Base-by-base conservation (phyloP, 2,329 filamentous ascomycete species). In the Apiospora hydei region DNA sequence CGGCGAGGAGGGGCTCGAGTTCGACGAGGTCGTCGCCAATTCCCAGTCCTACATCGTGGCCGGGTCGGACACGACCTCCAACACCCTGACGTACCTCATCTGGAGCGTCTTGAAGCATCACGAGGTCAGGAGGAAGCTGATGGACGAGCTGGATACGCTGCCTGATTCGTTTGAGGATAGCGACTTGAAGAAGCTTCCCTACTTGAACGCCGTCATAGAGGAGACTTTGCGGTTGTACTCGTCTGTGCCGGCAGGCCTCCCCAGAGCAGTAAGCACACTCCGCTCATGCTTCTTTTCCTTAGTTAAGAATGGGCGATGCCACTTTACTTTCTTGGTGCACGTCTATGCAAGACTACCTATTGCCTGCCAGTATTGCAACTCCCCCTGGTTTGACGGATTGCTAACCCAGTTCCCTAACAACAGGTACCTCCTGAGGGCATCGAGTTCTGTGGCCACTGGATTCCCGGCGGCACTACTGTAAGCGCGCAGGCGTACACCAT, bases 51-150 rank as follows among this genome's bases (percentile, higher is more conserved):
- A 77, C 61, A 77, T 78, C 64, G 71, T 86, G 5, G 88, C 86
- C 0, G 87, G 87, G 1, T 86, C 82, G 49, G 87, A 88, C 71
- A 89, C 87, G 0, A 88, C 87, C 0, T 84, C 87, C 0, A 81
- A 83, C 16, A 85, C 85, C 0, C 73, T 89, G 61, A 88, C 86
- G 0, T 88, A 87, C 71, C 76, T 86, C 0, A 75, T 84, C 7
- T 88, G 83, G 83, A 75, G 78, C 6, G 76, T 85, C 11, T 82
- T 80, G 69, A 73, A 75, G 21, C 72, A 79, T 21, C 79, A 80
- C 0, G 70, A 75, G 0, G 72, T 84, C 38, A 78, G 78, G 47
- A 74, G 76, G 0, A 73, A 71, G 7, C 77, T 87, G 0, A 74
- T 83, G 0, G 71, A 76, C 1, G 83, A 84, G 74, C 74, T 87